A percentile compares a stretch with the other conserved stretches of the same genome.
Evolutionary conservation across 1,139 yeast species (phyloP).

Genomic region (Taphrina wiesneri): DNA sequence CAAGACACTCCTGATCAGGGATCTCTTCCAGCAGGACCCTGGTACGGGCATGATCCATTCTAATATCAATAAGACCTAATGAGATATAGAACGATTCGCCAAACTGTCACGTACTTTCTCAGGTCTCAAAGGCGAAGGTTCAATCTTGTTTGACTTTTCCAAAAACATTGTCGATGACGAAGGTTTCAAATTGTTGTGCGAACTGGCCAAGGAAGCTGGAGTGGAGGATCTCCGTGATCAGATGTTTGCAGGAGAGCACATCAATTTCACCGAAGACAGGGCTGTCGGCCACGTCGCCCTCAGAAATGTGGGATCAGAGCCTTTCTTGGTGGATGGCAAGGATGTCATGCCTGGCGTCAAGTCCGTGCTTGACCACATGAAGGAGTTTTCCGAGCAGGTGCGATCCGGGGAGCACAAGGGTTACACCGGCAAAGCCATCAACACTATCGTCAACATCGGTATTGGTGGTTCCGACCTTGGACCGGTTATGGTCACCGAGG

Average conservation of each 20-base stretch:
- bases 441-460: conserved; percentile 95
- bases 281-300: conserved; percentile 96
- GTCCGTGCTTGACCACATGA: conserved; percentile 88
- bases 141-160: conserved; percentile 90
- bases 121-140: conserved; percentile 65
- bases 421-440: conserved; percentile 89
- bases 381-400: conserved; percentile 83
- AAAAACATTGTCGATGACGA: conserved; percentile 90
- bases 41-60: not conserved
- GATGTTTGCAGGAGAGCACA: conserved; percentile 88
- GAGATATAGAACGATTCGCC: conserved; percentile 54
- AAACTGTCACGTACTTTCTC: conserved; percentile 74
- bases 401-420: conserved; percentile 96
- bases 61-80: not conserved
- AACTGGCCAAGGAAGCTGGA: conserved; percentile 85
- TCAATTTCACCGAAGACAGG: conserved; percentile 92
- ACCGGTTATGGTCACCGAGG: conserved; percentile 99
- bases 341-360: conserved; percentile 90
- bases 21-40: conserved; percentile 73
- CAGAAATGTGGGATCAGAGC: conserved; percentile 82
- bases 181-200: conserved; percentile 63
- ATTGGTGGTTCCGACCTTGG: conserved; percentile 99
- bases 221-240: conserved; percentile 85
- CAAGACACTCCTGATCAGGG: conserved; percentile 68
- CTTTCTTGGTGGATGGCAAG: conserved; percentile 83